Conservation (phyloP, 441 rosid genomes). For the Croton laevigatus region DNA sequence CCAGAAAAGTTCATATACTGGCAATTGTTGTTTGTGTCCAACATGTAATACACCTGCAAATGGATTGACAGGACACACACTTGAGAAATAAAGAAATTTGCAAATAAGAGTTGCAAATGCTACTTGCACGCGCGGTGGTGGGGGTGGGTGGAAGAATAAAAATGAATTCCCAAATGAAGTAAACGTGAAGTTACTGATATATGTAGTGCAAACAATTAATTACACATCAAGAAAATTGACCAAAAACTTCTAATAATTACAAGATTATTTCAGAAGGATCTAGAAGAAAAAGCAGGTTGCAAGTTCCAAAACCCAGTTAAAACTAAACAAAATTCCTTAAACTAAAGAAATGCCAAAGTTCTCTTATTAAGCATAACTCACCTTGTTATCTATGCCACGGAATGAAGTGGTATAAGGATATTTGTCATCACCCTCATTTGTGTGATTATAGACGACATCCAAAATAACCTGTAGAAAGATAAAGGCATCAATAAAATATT, state of each 20-base stretch:
- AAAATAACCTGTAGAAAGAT: constrained; percentile 64
- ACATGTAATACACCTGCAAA: constrained; percentile 87
- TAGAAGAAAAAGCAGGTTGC: not conserved
- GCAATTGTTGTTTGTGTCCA: constrained; percentile 54
- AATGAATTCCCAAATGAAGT: not conserved
- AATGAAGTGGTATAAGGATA: constrained; percentile 86
- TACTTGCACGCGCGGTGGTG: too few relatives aligned
- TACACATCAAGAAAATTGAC: not conserved
- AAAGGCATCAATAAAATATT: constrained; percentile 11
- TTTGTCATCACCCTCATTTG: constrained; percentile 88
- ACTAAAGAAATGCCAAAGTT: not conserved
- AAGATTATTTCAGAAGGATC: not conserved
- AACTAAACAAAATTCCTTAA: not conserved
- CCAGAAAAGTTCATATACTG: constrained; percentile 80
- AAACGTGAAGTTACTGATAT: not conserved
- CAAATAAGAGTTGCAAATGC: not conserved
- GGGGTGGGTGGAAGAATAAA: not conserved
- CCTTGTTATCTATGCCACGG: constrained; percentile 97
- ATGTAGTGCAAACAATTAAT: not conserved
- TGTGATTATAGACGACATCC: constrained; percentile 96
- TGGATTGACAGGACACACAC: constrained; percentile 7
- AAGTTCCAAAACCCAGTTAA: not conserved
- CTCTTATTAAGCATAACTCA: constrained; percentile 14
- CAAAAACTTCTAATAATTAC: not conserved
- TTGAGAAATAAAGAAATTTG: constrained; percentile 1